phyloP scores from a whole-genome alignment of 2,329 filamentous ascomycete genomes.

The Fusarium abutilonis region DNA sequence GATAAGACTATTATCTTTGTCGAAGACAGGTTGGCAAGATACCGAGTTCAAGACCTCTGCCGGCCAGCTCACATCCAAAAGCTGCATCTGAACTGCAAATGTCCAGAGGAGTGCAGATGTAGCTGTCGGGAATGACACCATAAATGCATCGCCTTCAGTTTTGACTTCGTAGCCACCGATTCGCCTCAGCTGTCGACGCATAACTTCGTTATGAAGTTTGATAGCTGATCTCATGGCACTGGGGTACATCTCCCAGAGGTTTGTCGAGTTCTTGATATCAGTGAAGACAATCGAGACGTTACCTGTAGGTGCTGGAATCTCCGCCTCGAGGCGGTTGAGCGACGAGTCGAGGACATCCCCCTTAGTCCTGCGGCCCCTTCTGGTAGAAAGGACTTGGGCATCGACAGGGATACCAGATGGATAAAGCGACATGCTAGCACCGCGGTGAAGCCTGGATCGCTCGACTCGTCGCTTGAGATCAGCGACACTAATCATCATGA shows the following conservation, averaged over 20 bases:
- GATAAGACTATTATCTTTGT: conserved; percentile 87
- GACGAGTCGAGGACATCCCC: conserved; percentile 82
- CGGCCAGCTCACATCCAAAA: conserved; percentile 92
- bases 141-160: conserved; percentile 99
- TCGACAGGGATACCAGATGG: conserved; percentile 79
- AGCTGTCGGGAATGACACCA: conserved; percentile 97
- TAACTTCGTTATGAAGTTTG: conserved; percentile 96
- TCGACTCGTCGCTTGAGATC: conserved; percentile 87
- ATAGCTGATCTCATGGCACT: conserved; percentile 97
- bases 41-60: conserved; percentile 89
- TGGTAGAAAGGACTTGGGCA: conserved; percentile 68
- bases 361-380: conserved; percentile 72
- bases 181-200: conserved; percentile 90
- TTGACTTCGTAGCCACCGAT: conserved; percentile 99
- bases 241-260: conserved; percentile 94
- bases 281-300: conserved; percentile 96
- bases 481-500: conserved; percentile 95
- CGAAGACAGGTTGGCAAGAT: conserved; percentile 82
- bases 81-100: conserved; percentile 88
- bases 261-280: conserved; percentile 98
- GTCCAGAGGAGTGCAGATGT: conserved; percentile 96
- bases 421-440: conserved; percentile 86
- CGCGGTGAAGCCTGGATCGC: conserved; percentile 75
- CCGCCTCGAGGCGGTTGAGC: conserved; percentile 84
- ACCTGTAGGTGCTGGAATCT: conserved; percentile 90